Conservation (phyloP, 148 eudicot species). For the Silene latifolia region DNA sequence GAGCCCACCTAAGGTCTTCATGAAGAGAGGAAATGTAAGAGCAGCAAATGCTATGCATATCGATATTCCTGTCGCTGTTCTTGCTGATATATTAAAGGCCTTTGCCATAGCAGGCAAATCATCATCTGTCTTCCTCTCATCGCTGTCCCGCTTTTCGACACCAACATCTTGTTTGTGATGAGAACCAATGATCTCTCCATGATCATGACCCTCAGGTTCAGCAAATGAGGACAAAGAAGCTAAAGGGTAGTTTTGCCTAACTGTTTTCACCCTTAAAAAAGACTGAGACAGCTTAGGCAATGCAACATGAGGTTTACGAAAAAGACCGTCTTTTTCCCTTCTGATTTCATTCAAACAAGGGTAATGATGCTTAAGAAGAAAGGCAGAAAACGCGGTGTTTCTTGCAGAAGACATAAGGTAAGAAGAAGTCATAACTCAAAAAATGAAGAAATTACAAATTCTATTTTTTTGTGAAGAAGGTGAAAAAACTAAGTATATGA, state of each 20-base stretch:
- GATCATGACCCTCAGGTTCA: constrained; percentile 44
- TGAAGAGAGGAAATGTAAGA: constrained; percentile 61
- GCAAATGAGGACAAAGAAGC: constrained; percentile 75
- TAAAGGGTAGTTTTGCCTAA: constrained; percentile 40
- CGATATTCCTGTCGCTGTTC: constrained; percentile 65
- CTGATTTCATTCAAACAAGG: constrained; percentile 17
- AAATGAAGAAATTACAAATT: constrained; percentile 2
- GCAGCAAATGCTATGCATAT: constrained; percentile 82
- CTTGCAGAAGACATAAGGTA: constrained; percentile 56
- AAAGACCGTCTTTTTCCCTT: constrained; percentile 19
- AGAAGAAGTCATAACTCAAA: constrained; percentile 50
- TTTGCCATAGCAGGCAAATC: constrained; percentile 68
- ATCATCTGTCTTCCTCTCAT: constrained; percentile 22
- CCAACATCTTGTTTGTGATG: constrained; percentile 15
- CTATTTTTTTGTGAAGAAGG: not conserved
- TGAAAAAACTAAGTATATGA: constrained; percentile 20
- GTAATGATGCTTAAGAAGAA: constrained; percentile 32
- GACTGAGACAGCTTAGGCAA: constrained; percentile 34
- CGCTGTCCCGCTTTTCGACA: constrained; percentile 16
- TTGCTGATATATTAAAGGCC: constrained; percentile 74
- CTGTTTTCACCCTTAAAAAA: constrained; percentile 33
- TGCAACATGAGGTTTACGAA: constrained; percentile 33
- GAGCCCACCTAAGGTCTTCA: constrained; percentile 65
- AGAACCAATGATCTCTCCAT: constrained; percentile 20
- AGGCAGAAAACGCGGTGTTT: constrained; percentile 34